phyloP scores from a whole-genome alignment of 352 stramenopile genomes.

The Globisporangium cystogenes region DNA sequence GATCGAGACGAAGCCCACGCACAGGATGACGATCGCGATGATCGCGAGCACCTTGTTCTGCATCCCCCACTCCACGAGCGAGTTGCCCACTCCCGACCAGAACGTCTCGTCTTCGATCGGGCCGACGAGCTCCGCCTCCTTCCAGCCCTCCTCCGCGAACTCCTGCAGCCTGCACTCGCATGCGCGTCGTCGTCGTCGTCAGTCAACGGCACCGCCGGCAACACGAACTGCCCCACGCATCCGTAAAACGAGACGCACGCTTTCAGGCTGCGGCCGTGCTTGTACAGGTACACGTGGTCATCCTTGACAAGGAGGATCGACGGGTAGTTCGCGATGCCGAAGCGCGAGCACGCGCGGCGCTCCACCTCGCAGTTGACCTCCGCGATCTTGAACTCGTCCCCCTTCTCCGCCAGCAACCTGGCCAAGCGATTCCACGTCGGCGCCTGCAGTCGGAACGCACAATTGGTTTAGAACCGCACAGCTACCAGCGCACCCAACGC shows the following conservation, averaged over 20 bases:
- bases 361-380: slow-evolving; percentile 72
- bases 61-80: slow-evolving; percentile 50
- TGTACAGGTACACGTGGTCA: slow-evolving; percentile 70
- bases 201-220: not conserved
- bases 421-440: slow-evolving; percentile 73
- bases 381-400: slow-evolving; percentile 43
- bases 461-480: too few species aligned
- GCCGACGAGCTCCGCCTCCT: slow-evolving; percentile 40
- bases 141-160: slow-evolving; percentile 48
- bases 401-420: slow-evolving; percentile 48
- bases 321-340: slow-evolving; percentile 72
- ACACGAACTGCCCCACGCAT: not conserved
- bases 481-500: not conserved
- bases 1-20: slow-evolving; percentile 54
- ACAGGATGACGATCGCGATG: slow-evolving; percentile 39
- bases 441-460: too few species aligned
- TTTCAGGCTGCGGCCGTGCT: slow-evolving; percentile 59
- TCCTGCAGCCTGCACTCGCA: slow-evolving; percentile 26
- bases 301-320: slow-evolving; percentile 73
- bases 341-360: slow-evolving; percentile 75
- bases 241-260: slow-evolving; percentile 11
- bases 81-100: slow-evolving; percentile 55
- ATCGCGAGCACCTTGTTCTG: slow-evolving; percentile 61
- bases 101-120: slow-evolving; percentile 57
- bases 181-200: not conserved